Conservation (phyloP, 345 rosid genomes). For the Adansonia digitata region DNA sequence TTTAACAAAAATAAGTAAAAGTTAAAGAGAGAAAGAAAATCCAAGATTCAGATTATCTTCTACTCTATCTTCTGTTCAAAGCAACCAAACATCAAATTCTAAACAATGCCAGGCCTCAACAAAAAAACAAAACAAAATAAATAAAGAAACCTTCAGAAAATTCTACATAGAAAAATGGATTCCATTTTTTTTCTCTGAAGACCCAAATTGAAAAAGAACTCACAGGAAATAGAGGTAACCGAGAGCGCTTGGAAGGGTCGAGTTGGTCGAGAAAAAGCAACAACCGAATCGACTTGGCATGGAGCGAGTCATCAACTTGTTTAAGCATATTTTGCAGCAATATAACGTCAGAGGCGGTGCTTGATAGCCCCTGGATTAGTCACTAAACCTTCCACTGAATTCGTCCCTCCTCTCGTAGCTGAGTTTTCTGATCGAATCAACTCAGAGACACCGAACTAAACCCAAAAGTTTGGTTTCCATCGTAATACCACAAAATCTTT, state of each 20-base stretch:
- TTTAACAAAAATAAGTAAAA: neutral
- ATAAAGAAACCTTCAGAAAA: neutral
- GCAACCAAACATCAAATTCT: slow-evolving; percentile 7
- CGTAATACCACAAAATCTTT: neutral
- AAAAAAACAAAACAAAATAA: neutral
- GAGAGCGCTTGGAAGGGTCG: slow-evolving; percentile 56
- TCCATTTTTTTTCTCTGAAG: too few species aligned
- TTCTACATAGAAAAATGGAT: neutral
- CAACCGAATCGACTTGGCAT: slow-evolving; percentile 29
- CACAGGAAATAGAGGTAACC: slow-evolving; percentile 68
- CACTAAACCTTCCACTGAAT: slow-evolving; percentile 39
- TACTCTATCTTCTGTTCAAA: neutral
- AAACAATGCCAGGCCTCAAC: neutral
- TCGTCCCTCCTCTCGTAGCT: slow-evolving; percentile 19
- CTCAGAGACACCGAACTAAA: neutral
- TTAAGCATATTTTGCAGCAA: slow-evolving; percentile 44
- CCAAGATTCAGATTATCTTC: neutral
- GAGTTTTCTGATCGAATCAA: slow-evolving; percentile 13
- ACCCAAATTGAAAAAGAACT: slow-evolving; percentile 13
- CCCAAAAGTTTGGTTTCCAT: too few species aligned
- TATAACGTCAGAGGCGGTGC: slow-evolving; percentile 38
- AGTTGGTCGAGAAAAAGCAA: slow-evolving; percentile 52
- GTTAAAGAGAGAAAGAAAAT: neutral
- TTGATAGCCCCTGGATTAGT: slow-evolving; percentile 55
- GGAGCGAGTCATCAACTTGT: slow-evolving; percentile 51